Conservation (phyloP, 1,139 yeast species). For the Pneumocystis oryctolagi region DNA sequence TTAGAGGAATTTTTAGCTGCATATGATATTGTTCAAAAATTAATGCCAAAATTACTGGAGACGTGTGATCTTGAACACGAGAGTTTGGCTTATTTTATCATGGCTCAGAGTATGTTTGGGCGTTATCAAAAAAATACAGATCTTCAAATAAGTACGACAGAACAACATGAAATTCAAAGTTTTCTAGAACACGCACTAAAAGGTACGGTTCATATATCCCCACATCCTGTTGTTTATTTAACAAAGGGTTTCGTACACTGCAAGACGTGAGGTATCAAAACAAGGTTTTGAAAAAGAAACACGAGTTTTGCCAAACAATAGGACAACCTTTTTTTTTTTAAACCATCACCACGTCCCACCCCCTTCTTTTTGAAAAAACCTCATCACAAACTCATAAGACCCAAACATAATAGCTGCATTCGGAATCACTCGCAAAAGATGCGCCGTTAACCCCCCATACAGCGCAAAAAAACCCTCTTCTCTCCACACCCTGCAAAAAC, state of each 20-base stretch:
- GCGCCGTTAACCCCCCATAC: constrained; percentile 98
- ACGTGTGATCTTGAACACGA: not conserved
- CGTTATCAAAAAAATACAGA: not conserved
- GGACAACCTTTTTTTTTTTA: not conserved
- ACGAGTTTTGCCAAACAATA: not conserved
- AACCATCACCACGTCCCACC: not conserved
- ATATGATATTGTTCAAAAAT: not conserved
- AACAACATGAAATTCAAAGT: not conserved
- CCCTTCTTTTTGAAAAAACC: not conserved
- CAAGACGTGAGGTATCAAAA: constrained; percentile 8
- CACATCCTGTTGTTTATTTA: not conserved
- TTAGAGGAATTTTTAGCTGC: not conserved
- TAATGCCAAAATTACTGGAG: not conserved
- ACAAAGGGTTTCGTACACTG: constrained; percentile 9
- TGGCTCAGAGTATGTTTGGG: not conserved
- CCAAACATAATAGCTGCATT: constrained; percentile 98
- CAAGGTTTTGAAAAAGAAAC: not conserved
- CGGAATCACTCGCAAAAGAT: constrained; percentile 89
- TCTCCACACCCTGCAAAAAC: constrained; percentile 64
- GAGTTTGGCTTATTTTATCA: not conserved
- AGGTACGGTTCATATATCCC: not conserved
- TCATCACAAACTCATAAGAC: constrained; percentile 76
- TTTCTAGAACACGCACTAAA: not conserved
- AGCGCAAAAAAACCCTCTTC: constrained; percentile 88
- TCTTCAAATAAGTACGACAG: not conserved